Base-by-base conservation (phyloP, 257 asterid species). In the Eustoma russellianum region DNA sequence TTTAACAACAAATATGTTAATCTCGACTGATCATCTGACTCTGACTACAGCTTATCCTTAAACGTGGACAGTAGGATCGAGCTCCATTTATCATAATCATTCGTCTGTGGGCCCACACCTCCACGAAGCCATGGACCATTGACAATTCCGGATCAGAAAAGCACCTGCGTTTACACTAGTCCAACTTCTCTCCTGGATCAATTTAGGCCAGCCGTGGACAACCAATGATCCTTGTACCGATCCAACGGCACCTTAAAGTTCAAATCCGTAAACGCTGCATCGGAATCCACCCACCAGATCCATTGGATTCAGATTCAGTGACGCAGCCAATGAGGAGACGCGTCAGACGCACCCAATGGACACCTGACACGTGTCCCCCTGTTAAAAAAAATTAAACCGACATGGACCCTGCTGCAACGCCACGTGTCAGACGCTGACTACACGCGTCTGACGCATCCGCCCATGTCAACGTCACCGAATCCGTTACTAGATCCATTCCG, bases 201-300 rank as follows among this genome's bases (percentile, higher is more conserved):
- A 41, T 12, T 55, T 40, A 0, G 70, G 74, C 99, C 99, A 92
- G 3, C 99, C 99, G 69, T 92, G 99, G 48, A 88, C 57, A 7
- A 92, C 99, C 17, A 92, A 48, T 77, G 76, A 30, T 18, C 63
- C 53, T 60, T 71, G 83, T 92, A 92, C 9, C 85, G 75, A 15
- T 68, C 76, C 65, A 92, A 53, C 8, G 99, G 99, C 1, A 74
- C 72, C 56, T 46, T 59, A 56, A 92, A 92, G 70, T 85, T 95
- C 99, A 92, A 88, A 59, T 92, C 99, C n/a, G 99, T 92, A 64
- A 92, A 62, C 6, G 94, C 97, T 4, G 99, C 97, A 68, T 92
- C 99, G 47, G 97, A 85, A 46, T 92, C 99, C 2, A 92, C 93
- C 99, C 99, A 92, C 99, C 99, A 92, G 85, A 92, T 88, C 99